Evolutionary conservation across 2,329 filamentous ascomycete genomes (phyloP).

Genomic region (Fragosphaeria purpurea): DNA sequence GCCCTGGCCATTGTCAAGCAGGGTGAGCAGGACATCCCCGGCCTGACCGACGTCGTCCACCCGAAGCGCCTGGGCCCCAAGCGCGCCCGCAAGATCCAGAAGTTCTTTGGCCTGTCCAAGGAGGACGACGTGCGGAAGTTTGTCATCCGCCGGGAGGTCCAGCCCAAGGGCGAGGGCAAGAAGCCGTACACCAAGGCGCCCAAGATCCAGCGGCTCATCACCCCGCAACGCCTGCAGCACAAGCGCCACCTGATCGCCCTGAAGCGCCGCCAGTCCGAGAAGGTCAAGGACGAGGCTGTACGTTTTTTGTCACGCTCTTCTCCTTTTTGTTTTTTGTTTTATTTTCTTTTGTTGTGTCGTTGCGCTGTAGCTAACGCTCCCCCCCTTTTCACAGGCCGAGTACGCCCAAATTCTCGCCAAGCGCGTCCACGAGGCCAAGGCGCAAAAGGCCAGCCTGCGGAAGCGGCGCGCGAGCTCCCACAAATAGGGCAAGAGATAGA

Average conservation of each 20-base stretch:
- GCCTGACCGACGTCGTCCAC: slow-evolving; percentile 93
- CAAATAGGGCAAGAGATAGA: slow-evolving; percentile 48
- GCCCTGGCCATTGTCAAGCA: slow-evolving; percentile 96
- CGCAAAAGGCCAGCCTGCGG: slow-evolving; percentile 83
- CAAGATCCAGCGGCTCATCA: slow-evolving; percentile 99
- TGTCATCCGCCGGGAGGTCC: slow-evolving; percentile 97
- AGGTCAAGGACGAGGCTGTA: slow-evolving; percentile 98
- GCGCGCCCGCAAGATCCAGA: slow-evolving; percentile 99
- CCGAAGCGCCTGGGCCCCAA: slow-evolving; percentile 99
- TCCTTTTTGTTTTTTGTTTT: not conserved
- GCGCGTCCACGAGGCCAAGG: slow-evolving; percentile 94
- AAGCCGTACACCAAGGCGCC: slow-evolving; percentile 99
- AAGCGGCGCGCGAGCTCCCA: slow-evolving; percentile 95
- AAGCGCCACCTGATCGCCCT: slow-evolving; percentile 97
- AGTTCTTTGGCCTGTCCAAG: slow-evolving; percentile 99
- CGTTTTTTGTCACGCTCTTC: slow-evolving; percentile 27
- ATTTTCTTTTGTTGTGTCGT: not conserved
- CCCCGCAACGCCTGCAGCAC: slow-evolving; percentile 99
- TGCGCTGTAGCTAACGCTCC: not conserved
- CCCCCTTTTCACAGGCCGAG: slow-evolving; percentile 58
- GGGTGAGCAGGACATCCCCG: slow-evolving; percentile 87
- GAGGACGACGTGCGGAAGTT: slow-evolving; percentile 99
- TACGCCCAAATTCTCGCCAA: slow-evolving; percentile 93
- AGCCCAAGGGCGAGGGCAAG: slow-evolving; percentile 96
- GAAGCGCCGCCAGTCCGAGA: slow-evolving; percentile 96